Percentiles rank a stretch among this genome's conserved stretches.
Conservation (phyloP, 179 eudicot species). For the Patellifolia procumbens region DNA sequence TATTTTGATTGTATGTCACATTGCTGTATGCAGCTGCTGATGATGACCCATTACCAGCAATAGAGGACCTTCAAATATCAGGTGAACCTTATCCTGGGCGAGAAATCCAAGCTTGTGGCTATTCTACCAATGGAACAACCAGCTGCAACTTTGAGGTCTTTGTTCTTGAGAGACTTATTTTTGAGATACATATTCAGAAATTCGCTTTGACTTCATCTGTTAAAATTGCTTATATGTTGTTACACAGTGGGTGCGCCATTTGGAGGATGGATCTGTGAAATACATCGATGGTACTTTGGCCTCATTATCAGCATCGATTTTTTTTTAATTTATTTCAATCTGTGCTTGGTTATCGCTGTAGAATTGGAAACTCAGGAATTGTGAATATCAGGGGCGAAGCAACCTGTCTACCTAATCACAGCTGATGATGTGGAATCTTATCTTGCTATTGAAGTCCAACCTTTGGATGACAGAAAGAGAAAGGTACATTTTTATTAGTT, state of each 20-base stretch:
- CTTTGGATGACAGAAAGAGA: slow-evolving; percentile 85
- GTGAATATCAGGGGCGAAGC: slow-evolving; percentile 77
- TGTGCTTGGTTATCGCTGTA: slow-evolving; percentile 6
- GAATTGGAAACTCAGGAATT: slow-evolving; percentile 24
- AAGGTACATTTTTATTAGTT: slow-evolving; percentile 47
- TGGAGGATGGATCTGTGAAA: slow-evolving; percentile 95
- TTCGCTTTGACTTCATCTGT: slow-evolving; percentile 13
- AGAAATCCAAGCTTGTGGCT: slow-evolving; percentile 79
- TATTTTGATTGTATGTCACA: slow-evolving; percentile 14
- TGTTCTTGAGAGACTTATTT: slow-evolving; percentile 21
- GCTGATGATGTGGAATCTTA: slow-evolving; percentile 89
- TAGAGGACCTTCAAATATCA: slow-evolving; percentile 86
- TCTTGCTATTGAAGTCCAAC: slow-evolving; percentile 95
- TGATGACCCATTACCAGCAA: slow-evolving; percentile 85
- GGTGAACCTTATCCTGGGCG: slow-evolving; percentile 94
- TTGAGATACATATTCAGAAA: slow-evolving; percentile 2
- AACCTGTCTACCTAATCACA: slow-evolving; percentile 81
- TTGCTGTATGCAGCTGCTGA: slow-evolving; percentile 67
- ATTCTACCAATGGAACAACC: slow-evolving; percentile 87
- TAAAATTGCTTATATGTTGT: slow-evolving; percentile 26
- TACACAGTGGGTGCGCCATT: slow-evolving; percentile 88
- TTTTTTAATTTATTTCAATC: neutral
- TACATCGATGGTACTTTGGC: slow-evolving; percentile 75
- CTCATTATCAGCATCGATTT: neutral
- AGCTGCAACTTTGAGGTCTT: slow-evolving; percentile 96